Evolutionary conservation across 2,329 filamentous ascomycete species (phyloP), one percentile per base, ranked within the genome.

Genomic region (Hypoxylon sp.): DNA sequence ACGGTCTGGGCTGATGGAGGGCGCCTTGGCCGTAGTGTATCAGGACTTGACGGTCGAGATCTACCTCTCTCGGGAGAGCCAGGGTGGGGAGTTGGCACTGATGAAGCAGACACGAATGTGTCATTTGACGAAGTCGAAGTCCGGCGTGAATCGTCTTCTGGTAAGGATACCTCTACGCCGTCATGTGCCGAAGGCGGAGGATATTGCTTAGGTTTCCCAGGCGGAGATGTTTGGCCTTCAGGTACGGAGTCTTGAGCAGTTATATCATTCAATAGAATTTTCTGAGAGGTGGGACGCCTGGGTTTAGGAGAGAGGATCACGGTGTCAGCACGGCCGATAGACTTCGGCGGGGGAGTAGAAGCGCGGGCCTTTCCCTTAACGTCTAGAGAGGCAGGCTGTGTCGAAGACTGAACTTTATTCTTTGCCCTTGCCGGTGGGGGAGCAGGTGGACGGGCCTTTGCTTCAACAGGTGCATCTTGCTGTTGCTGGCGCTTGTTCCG

Each of bases 61-160:
- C 72, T 62, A 31, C 68, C 70, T 24, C 71, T 55, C 6, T 67
- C 74, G 32, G 76, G 76, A 3, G 79, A 79, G 11, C 71, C 62
- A 10, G 74, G 72, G 48, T 73, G 66, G 13, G 76, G 74, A 19
- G 80, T 78, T 56, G 77, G 78, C 7, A 72, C 74, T 19, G 80
- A 82, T 2, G 80, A 82, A 31, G 80, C 81, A 1, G 77, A 79
- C 19, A 73, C 82, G 69, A 86, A 86, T 0, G 81, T 84, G 59
- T 85, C 83, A 67, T 84, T 74, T 2, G 84, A 85, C 3, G 81
- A 83, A 4, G 71, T 74, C 2, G 82, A 81, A 39, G 50, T 67
- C n/a, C 65, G 61, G 24, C 6, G 27, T 10, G 19, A 21, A 21
- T 54, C 37, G 11, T 61, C 31, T 24, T 56, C 50, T 32, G 51